phyloP scores from a whole-genome alignment of 768 basidiomycete genomes.

The Lanmaoa pseudosensibilis region DNA sequence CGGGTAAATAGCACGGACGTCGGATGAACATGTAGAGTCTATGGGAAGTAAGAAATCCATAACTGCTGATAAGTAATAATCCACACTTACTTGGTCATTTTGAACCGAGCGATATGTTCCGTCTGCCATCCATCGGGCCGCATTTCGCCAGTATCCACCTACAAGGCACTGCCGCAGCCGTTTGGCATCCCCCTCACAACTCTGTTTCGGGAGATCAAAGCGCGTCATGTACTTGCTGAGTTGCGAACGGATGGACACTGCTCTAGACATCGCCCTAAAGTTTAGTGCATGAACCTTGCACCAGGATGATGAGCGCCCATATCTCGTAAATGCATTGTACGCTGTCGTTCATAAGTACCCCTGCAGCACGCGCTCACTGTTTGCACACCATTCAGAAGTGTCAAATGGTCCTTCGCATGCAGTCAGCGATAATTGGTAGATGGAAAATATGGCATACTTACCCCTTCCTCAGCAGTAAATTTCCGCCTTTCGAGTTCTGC shows the following conservation, averaged over 20 bases:
- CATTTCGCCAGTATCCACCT: slow-evolving; percentile 92
- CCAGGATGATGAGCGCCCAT: slow-evolving; percentile 86
- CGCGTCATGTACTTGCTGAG: slow-evolving; percentile 93
- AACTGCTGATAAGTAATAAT: not conserved
- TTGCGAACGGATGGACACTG: slow-evolving; percentile 92
- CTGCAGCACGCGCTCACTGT: not conserved
- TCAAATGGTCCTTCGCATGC: slow-evolving; percentile 79
- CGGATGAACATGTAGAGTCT: slow-evolving; percentile 90
- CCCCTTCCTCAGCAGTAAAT: slow-evolving; percentile 98
- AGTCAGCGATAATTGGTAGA: not conserved
- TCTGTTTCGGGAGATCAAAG: slow-evolving; percentile 77
- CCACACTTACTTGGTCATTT: slow-evolving; percentile 68
- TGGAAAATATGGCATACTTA: slow-evolving; percentile 36
- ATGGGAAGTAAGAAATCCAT: slow-evolving; percentile 2
- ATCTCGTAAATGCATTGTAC: slow-evolving; percentile 89
- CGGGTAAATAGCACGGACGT: slow-evolving; percentile 93
- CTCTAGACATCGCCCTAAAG: slow-evolving; percentile 91
- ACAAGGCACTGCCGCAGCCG: slow-evolving; percentile 86
- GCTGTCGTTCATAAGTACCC: slow-evolving; percentile 46
- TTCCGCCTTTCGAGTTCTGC: slow-evolving; percentile 93
- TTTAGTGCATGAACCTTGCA: slow-evolving; percentile 91
- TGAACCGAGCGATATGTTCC: slow-evolving; percentile 90
- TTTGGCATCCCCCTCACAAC: slow-evolving; percentile 87
- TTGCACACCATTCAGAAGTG: slow-evolving; percentile 78
- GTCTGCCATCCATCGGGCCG: slow-evolving; percentile 87